phyloP scores from a whole-genome alignment of 805 yeast species.

The Saccharomycopsis selenospora region DNA sequence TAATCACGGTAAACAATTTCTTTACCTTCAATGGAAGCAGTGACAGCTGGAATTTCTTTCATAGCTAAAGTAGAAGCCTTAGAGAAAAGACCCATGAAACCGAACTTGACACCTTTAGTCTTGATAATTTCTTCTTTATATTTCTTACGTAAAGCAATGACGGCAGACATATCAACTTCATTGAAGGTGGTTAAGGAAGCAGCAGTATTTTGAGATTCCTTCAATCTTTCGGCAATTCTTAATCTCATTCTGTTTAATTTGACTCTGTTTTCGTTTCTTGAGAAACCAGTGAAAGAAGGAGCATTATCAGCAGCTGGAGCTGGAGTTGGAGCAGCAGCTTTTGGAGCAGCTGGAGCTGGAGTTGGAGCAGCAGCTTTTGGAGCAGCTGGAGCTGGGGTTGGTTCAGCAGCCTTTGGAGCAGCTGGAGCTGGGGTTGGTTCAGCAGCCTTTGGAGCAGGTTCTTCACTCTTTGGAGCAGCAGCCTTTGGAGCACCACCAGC shows the following conservation, averaged over 20 bases:
- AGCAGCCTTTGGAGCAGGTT: constrained; percentile 30
- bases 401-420: constrained; percentile 21
- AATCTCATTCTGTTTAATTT: constrained; percentile 99
- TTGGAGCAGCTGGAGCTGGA: constrained; percentile 27
- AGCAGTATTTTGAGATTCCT: constrained; percentile 98
- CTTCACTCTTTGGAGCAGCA: constrained; percentile 28
- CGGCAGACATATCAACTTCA: constrained; percentile 92
- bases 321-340: constrained; percentile 27
- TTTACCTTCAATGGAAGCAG: constrained; percentile 91
- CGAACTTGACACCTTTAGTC: constrained; percentile 89
- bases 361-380: constrained; percentile 28
- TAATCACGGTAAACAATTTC: constrained; percentile 95
- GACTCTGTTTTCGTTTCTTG: constrained; percentile 84
- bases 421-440: constrained; percentile 21
- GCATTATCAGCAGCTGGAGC: constrained; percentile 21
- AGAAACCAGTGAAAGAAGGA: constrained; percentile 42
- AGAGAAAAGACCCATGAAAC: constrained; percentile 98
- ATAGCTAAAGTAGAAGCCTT: constrained; percentile 90
- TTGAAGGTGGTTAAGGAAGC: constrained; percentile 97
- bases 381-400: constrained; percentile 25
- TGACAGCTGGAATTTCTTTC: constrained; percentile 90
- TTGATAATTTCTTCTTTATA: constrained; percentile 96
- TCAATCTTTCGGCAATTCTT: constrained; percentile 97
- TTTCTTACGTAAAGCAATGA: constrained; percentile 89
- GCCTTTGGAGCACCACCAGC: constrained; percentile 41